Conservation (phyloP, 768 basidiomycete species). For the Sutorius australiensis region DNA sequence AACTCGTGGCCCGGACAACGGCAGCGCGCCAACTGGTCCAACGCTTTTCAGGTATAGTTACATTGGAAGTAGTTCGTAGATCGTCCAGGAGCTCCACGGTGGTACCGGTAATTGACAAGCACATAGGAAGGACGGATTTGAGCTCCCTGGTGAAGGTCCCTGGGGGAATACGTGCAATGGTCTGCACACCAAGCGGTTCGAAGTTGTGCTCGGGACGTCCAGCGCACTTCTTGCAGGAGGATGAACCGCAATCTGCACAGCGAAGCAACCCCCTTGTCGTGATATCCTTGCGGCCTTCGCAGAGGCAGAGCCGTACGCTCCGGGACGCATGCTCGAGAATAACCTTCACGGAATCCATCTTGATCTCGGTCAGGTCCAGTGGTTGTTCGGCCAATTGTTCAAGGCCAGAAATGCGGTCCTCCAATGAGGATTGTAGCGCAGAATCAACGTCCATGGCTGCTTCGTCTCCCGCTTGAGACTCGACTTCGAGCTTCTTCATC, state of each 20-base stretch:
- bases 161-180: conserved; percentile 63
- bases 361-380: conserved; percentile 63
- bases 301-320: conserved; percentile 81
- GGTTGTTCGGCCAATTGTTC: conserved; percentile 59
- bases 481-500: conserved; percentile 45
- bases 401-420: conserved; percentile 66
- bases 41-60: conserved; percentile 47
- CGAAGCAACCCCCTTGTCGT: conserved; percentile 60
- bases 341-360: conserved; percentile 43
- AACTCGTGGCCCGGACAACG: conserved; percentile 52
- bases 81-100: conserved; percentile 49
- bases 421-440: conserved; percentile 25
- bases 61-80: conserved; percentile 39
- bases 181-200: conserved; percentile 46
- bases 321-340: conserved; percentile 62
- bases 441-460: conserved; percentile 51
- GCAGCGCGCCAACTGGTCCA: conserved; percentile 73
- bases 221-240: conserved; percentile 82
- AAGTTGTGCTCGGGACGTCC: conserved; percentile 89
- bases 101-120: conserved; percentile 54
- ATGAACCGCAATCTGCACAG: conserved; percentile 73
- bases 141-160: conserved; percentile 70
- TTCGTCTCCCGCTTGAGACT: conserved; percentile 26
- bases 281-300: conserved; percentile 83
- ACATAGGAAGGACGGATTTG: conserved; percentile 86